Base-by-base conservation (phyloP, 2,329 filamentous ascomycete genomes). In the Fusarium sacchari region DNA sequence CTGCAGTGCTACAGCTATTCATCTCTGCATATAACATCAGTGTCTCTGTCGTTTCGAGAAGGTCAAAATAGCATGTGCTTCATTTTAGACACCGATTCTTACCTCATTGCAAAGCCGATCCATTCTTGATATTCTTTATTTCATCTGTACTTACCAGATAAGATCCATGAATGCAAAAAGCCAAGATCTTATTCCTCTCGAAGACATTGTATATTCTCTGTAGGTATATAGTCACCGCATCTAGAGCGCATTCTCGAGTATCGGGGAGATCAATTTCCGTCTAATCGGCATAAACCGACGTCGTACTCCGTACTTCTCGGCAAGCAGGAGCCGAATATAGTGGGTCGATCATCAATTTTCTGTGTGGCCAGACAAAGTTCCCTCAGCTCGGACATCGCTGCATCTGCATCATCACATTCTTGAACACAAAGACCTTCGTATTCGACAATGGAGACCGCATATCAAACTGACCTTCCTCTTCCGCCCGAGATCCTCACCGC, bases 211-310 rank as follows among this genome's bases (percentile, higher is more conserved):
- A 22, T 17, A 6, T 30, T 22, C 7, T 30, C 3, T 2, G 7
- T 11, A 7, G 0, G 22, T 14, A 46, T 46, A 3, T 12, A 20
- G 17, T 17, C 22, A 8, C 26, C 17, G 7, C 20, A 14, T 26
- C 0, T 3, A 10, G 7, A 26, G 18, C 15, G 24, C 3, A 26
- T 20, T 26, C 17, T 6, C 4, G 24, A 26, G 43, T 44, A 44
- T 20, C 20, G 1, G 6, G 0, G 3, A 26, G 6, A 44, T 4
- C 7, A 20, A 26, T 2, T 44, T 9, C 7, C 9, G 14, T 7
- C 3, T 24, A 44, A 44, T 20, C 12, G 5, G 22, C 14, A 14
- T 15, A 10, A 15, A 7, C 8, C 13, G 20, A 14, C 6, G 2
- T 4, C 14, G 12, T 26, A 26, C n/a, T 26, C 3, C 14, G 12